Evolutionary conservation across 495 filamentous ascomycete species (phyloP), one percentile per base, ranked within the genome.

Genomic region (Penicillium atrosanguineum): DNA sequence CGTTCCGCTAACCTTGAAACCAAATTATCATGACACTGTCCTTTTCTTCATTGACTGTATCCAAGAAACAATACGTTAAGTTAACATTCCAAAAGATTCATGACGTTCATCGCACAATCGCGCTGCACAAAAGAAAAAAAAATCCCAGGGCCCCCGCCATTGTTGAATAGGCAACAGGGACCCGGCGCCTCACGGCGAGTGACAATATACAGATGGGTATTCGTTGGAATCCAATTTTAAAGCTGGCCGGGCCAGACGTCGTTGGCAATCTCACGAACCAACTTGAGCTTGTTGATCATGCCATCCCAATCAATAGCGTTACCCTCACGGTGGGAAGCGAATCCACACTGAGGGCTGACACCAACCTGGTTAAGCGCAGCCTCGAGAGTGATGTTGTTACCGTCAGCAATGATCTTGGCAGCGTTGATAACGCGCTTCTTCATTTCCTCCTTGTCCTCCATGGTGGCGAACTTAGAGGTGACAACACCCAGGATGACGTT

Each of bases 271-370:
- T 85, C 76, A 43, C 86, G 78, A 25, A 90, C 84, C 29, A 90
- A 64, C 46, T 75, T 72, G 53, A 90, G 63, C 72, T 90, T 90
- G 58, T 77, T 79, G 60, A 86, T 82, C 85, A 89, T 84, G 38
- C 87, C 86, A 8, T 87, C 76, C 52, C 79, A 69, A 40, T 75
- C 79, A 31, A 90, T 72, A 12, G 80, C 78, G 54, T 90, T 89
- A 0, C 86, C 87, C 56, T 75, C 83, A 53, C 81, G 78, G 62
- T 89, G 86, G 18, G 83, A 87, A 41, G 85, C 87, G 67, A 91
- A 91, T 9, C 89, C 89, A 69, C 88, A 92, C 74, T 92, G 88
- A 0, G 88, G 88, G 67, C 83, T 88, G 40, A 91, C 80, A 56
- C 79, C 80, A 37, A 90, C 71, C 56, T 86, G 82, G 65, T 85